Evolutionary conservation across 164 flowering plant genomes (phyloP), one percentile per base, ranked within the genome.

Genomic region (Vitis cinerea): DNA sequence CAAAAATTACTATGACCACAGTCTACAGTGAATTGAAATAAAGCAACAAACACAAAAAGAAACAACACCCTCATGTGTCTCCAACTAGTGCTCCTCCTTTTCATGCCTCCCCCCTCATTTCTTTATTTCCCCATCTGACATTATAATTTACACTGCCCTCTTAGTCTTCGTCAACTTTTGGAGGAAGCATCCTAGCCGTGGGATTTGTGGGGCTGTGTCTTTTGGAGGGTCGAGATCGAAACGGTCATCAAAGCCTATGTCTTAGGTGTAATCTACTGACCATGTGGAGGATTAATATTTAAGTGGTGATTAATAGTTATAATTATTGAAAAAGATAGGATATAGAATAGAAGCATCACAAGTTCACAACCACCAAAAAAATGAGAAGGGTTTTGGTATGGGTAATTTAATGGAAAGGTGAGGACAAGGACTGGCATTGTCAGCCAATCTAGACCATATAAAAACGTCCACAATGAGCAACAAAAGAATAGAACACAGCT

Each of bases 41-140:
- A 73, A 68, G 60, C 48, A 52, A 3, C 8, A 49, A 44, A 50
- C 54, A 12, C 58, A 23, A 58, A 56, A 72, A 70, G 50, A 23
- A 62, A 53, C 71, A 69, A 37, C 60, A 31, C 37, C 52, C 64
- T 68, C 85, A 75, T 77, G 81, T 75, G 82, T 77, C 60, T 60
- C 80, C 82, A 76, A 81, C 82, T 82, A 71, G 54, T 56, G 72
- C 76, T 76, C 75, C 79, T n/a, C 65, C 82, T 80, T 82, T 80
- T 74, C 52, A 77, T 74, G 76, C 16, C 64, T 37, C n/a, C 23
- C 67, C 31, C 59, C 50, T 64, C 13, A 50, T 60, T 61, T 49
- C 19, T 15, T 37, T 68, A 60, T 61, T 48, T 50, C 55, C 27
- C n/a, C n/a, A n/a, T n/a, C 23, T 19, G 1, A 19, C 19, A 10